Evolutionary conservation across 1,284 basidiomycete genomes (phyloP).

Genomic region (Fomitopsis pinicola): DNA sequence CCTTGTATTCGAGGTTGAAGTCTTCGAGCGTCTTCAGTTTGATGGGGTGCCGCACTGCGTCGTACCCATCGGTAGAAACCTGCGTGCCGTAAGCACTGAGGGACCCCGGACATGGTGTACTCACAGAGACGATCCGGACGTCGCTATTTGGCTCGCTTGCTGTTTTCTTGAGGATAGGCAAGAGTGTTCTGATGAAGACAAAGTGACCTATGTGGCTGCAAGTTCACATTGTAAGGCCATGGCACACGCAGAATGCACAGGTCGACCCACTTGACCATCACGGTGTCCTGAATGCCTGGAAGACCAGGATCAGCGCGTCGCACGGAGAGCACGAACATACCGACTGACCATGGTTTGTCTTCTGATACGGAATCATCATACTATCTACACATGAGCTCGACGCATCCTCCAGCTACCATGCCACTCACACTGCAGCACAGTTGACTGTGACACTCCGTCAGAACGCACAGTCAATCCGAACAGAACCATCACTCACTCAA

Average conservation of each 20-base stretch:
- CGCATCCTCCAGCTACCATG: neutral
- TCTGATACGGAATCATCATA: slow-evolving; percentile 24
- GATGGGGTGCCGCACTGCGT: slow-evolving; percentile 13
- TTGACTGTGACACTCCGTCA: slow-evolving; percentile 35
- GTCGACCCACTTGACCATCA: slow-evolving; percentile 37
- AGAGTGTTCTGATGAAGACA: slow-evolving; percentile 41
- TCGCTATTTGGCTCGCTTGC: slow-evolving; percentile 40
- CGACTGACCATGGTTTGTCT: slow-evolving; percentile 31
- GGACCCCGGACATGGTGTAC: slow-evolving; percentile 10
- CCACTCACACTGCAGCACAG: slow-evolving; percentile 45
- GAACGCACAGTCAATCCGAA: neutral
- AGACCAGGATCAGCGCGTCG: neutral
- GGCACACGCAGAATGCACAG: neutral
- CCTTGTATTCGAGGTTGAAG: slow-evolving; percentile 33
- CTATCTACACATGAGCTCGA: slow-evolving; percentile 9
- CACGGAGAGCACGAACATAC: neutral
- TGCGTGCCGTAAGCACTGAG: slow-evolving; percentile 9
- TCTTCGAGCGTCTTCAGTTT: slow-evolving; percentile 35
- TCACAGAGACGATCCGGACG: slow-evolving; percentile 49
- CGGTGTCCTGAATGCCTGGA: slow-evolving; percentile 34
- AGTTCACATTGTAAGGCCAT: neutral
- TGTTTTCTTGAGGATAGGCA: slow-evolving; percentile 44
- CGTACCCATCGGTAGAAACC: slow-evolving; percentile 20
- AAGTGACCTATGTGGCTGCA: slow-evolving; percentile 19
- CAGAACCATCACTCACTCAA: slow-evolving; percentile 31